Conservation (phyloP, 1,284 basidiomycete genomes). For the Rhodotorula sp. region DNA sequence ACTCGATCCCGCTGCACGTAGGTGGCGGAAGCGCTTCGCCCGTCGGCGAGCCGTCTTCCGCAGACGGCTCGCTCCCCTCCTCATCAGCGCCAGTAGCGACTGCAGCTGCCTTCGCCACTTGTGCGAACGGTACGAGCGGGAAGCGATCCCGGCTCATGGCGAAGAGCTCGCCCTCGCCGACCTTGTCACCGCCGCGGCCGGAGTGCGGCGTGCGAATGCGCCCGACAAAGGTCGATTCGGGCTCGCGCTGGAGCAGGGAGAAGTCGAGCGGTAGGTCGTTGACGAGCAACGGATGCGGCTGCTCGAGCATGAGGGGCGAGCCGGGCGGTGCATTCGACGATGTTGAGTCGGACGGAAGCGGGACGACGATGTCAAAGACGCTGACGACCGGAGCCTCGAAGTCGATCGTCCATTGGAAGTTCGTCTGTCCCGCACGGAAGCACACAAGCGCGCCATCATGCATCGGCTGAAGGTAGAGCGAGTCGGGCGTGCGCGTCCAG, state of each 20-base stretch:
- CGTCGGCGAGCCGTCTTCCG: neutral
- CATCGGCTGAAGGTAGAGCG: conserved; percentile 72
- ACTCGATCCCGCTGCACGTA: conserved; percentile 20
- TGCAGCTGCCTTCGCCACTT: conserved; percentile 21
- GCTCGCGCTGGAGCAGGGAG: conserved; percentile 53
- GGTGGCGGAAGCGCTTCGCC: neutral
- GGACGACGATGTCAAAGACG: conserved; percentile 70
- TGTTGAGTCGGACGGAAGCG: conserved; percentile 24
- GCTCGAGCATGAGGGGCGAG: conserved; percentile 70
- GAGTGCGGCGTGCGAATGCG: conserved; percentile 49
- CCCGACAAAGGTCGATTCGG: conserved; percentile 64
- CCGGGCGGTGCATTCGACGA: conserved; percentile 42
- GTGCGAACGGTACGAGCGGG: conserved; percentile 70
- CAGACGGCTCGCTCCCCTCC: neutral
- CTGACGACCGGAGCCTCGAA: conserved; percentile 70
- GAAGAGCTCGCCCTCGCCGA: conserved; percentile 66
- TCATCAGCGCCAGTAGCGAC: neutral
- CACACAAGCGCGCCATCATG: conserved; percentile 73
- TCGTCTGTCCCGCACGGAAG: conserved; percentile 59
- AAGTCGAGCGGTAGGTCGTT: conserved; percentile 52
- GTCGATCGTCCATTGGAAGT: conserved; percentile 61
- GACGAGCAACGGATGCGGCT: conserved; percentile 69
- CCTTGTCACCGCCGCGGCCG: conserved; percentile 50
- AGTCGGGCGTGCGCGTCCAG: conserved; percentile 70
- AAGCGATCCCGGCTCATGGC: conserved; percentile 72